Conservation (phyloP, 352 stramenopile genomes). For the Elongisporangium undulatum region DNA sequence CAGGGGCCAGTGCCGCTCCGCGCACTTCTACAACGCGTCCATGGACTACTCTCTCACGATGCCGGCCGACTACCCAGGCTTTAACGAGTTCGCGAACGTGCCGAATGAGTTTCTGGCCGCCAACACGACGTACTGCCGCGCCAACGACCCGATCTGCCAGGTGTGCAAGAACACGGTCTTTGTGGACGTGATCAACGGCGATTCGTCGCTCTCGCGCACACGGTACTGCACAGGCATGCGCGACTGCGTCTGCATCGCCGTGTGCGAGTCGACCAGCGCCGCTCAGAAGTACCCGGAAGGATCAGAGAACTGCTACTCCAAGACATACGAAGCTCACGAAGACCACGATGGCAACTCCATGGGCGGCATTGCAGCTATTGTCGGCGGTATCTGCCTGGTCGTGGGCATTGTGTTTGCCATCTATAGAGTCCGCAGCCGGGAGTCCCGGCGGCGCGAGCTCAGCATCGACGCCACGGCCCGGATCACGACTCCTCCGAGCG, state of each 20-base stretch:
- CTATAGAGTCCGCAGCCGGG: slow-evolving; percentile 32
- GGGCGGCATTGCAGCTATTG: slow-evolving; percentile 26
- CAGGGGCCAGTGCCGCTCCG: slow-evolving; percentile 17
- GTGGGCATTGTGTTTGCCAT: slow-evolving; percentile 43
- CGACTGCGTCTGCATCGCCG: slow-evolving; percentile 24
- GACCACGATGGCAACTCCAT: slow-evolving; percentile 8
- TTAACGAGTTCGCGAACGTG: neutral
- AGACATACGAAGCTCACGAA: slow-evolving; percentile 23
- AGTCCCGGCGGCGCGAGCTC: slow-evolving; percentile 15
- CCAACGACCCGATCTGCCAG: slow-evolving; percentile 20
- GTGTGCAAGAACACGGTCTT: slow-evolving; percentile 19
- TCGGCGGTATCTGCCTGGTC: slow-evolving; percentile 42
- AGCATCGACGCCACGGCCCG: slow-evolving; percentile 14
- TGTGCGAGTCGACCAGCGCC: slow-evolving; percentile 14
- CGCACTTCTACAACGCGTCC: slow-evolving; percentile 17
- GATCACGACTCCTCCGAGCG: slow-evolving; percentile 20
- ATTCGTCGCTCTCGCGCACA: neutral
- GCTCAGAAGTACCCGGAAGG: neutral
- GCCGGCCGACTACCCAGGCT: slow-evolving; percentile 12
- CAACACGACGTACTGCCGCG: slow-evolving; percentile 41
- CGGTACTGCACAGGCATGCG: slow-evolving; percentile 18
- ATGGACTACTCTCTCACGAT: slow-evolving; percentile 23
- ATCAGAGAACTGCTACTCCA: slow-evolving; percentile 20
- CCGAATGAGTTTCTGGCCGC: slow-evolving; percentile 17
- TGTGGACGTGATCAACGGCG: slow-evolving; percentile 9